Base-by-base conservation (phyloP, 306 rosid species). In the Betula pendula region DNA sequence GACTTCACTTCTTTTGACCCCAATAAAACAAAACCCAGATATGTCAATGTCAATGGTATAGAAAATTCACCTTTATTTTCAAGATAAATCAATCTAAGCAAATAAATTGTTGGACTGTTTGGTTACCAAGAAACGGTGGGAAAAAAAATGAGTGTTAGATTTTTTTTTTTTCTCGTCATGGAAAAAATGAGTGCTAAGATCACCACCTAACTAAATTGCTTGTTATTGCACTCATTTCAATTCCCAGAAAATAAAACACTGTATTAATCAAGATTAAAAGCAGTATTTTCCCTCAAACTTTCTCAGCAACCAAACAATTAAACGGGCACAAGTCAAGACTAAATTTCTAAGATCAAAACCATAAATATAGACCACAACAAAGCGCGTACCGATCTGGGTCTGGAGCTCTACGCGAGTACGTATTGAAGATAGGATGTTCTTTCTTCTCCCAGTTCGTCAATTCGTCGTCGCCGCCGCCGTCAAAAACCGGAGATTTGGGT, bases 361-460 rank as follows among this genome's bases (percentile, higher is more conserved):
- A n/a, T 0, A 12, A 17, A 19, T 7, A 14, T 13, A 35, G 42
- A 25, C 22, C 14, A 27, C 1, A 45, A 74, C 0, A 25, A 45
- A 45, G n/a, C 16, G 45, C 35, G 16, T 82, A 86, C 90, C 79
- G 49, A 47, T 52, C 74, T 6, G 85, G 84, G 45, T 67, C 72
- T 2, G 69, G 83, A 76, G 88, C 71, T 71, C 87, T 80, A 24
- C 90, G 89, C 19, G 74, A 77, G 78, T 88, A 94, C 2, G 88
- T 87, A 83, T 75, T 84, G 75, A 81, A n/a, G 20, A 80, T 75
- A 0, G 38, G 77, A 75, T 87, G 88, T 27, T 79, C 79, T 81
- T 69, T 83, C 48, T 71, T 89, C 84, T 89, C 93, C 98, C 96
- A 93, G 53, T 71, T 71, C 40, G 84, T 71, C 67, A 94, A 80